Base-by-base conservation (phyloP, 192 early-diverging fungal genomes). In the Coemansia sp. region DNA sequence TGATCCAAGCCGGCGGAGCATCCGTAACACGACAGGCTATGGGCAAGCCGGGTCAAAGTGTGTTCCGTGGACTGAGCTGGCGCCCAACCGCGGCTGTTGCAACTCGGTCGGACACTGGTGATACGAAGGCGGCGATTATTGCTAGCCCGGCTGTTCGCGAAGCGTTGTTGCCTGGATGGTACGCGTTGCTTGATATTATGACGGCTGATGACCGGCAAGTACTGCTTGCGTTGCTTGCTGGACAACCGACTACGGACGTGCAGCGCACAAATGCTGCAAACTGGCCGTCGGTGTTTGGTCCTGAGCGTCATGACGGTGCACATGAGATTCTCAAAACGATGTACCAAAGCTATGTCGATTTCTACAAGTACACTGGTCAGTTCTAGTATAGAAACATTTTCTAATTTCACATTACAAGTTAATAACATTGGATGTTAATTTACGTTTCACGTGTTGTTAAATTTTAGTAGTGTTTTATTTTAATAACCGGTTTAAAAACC, bases 301-400 rank as follows among this genome's bases (percentile, higher is more conserved):
- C 73, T 19, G 62, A 54, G 8, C 58, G 60, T 25, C 64, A 75
- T 17, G 74, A 65, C 40, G 78, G 78, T 9, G 78, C 78, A n/a
- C 31, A 61, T 2, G 78, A 75, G 31, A 60, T 81, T 6, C 73
- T 81, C 42, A 74, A 75, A 51, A 53, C 73, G 60, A 59, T 81
- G 34, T 64, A 81, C 60, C 74, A 81, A 60, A 69, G 59, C 54
- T 81, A 81, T 44, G 17, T 59, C 14, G 63, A 68, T 25, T 72
- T 64, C 17, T 75, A 72, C 69, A 75, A 75, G 60, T 81, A 69
- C 66, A 69, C 66, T 55, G 78, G 78, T 31, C 50, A 72, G 19
- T 59, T 69, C 0, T 81, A 71, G 49, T 22, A 31, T 31, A 31
- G 31, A 31, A 7, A 31, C 31, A 31, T 26, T 4, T 4, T 26